A percentile compares a stretch with the other conserved stretches of the same genome.
These are phyloP conservation scores for Onygena corvina DNA, from an alignment of 2,329 filamentous ascomycete genomes.

Conservation along the genomic window DNA sequence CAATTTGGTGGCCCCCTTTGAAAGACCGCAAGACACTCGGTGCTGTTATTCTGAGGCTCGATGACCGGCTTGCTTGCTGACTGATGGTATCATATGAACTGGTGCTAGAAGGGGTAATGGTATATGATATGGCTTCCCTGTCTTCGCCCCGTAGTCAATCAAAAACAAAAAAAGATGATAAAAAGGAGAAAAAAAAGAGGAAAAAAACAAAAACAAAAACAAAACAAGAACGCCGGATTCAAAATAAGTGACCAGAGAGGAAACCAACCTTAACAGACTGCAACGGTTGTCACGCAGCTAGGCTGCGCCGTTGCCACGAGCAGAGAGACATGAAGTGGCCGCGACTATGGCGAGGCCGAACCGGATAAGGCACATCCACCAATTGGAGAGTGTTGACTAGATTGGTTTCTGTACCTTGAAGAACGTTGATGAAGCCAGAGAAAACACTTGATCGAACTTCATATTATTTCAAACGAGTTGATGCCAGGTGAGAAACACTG, in stretches of 20 bases:
- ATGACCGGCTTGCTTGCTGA: background rate
- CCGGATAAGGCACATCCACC: background rate
- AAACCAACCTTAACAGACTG: background rate
- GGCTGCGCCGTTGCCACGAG: background rate
- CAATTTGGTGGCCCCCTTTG: constrained; percentile 1
- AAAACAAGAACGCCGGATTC: background rate
- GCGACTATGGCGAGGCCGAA: constrained; percentile 1
- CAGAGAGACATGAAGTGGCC: constrained; percentile 6
- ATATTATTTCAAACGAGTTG: background rate
- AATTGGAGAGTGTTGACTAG: constrained; percentile 3
- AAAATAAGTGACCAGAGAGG: constrained; percentile 1
- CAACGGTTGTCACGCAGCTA: background rate
- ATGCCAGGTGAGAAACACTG: background rate
- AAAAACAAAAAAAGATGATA: background rate
- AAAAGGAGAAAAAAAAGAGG: background rate
- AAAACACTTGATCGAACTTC: constrained; percentile 3
- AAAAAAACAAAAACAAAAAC: background rate
- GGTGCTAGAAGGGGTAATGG: background rate
- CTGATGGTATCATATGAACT: background rate
- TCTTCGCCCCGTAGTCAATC: constrained; percentile 8
- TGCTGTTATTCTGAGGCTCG: background rate
- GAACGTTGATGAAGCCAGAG: background rate
- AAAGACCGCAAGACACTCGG: background rate
- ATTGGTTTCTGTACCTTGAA: constrained; percentile 2
- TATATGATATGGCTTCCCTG: constrained; percentile 3